Base-by-base conservation (phyloP, 257 asterid species). In the Cinchona pubescens region DNA sequence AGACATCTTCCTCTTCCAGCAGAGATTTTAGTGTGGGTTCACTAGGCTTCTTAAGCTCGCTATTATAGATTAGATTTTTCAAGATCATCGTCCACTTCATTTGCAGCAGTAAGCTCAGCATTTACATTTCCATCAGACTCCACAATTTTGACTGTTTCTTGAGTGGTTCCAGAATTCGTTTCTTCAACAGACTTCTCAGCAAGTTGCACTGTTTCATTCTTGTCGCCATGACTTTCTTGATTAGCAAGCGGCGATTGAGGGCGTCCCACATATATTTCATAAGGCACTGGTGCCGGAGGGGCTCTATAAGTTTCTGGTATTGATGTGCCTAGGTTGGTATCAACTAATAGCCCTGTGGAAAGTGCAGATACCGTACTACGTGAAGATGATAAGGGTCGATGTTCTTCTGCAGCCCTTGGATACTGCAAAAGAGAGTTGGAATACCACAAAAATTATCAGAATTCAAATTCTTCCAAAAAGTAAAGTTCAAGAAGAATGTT, bases 201-300 rank as follows among this genome's bases (percentile, higher is more conserved):
- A 56, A 78, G 74, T 78, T 80, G 89, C 67, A 75, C 79, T 76
- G 83, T 82, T 77, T 85, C 93, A 30, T 67, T 79, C 82, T 87
- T 89, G 77, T 83, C 75, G 56, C 82, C 81, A 66, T 74, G 76
- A 75, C 66, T 73, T 29, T 82, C 89, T 70, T 46, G 88, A 76
- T 83, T 76, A 62, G 75, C 75, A 64, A 88, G 83, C 38, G 83
- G 84, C 1, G 89, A 83, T 46, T 77, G 80, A 75, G 91, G 90
- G 69, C 9, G 77, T 67, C 84, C 86, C 58, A 67, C 87, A 74
- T 74, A 61, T 51, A 83, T 84, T 75, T 91, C 97, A 83, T 86
- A 91, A 43, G 96, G 97, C 73, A 89, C 76, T 34, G 97, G 98
- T 30, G 86, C 86, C 56, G 98, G 97, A 61, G 98, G 96, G 48